Conservation (phyloP, 306 rosid species). For the Trifolium fragiferum region DNA sequence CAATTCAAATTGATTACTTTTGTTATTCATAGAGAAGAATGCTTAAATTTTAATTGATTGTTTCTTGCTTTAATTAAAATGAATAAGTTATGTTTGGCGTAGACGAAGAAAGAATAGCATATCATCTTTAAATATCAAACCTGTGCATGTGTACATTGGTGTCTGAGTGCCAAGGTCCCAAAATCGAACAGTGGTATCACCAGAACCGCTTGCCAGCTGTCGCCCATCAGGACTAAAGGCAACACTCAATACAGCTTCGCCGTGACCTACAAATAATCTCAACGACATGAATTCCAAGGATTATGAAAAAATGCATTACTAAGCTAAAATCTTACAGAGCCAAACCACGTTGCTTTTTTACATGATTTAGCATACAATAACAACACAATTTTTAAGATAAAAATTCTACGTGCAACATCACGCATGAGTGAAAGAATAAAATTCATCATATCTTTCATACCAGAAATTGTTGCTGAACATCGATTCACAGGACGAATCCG, state of each 20-base stretch:
- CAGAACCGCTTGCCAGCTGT: constrained; percentile 95
- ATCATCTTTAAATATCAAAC: constrained; percentile 53
- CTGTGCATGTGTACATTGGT: constrained; percentile 84
- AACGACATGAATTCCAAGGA: constrained; percentile 20
- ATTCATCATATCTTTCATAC: constrained; percentile 45
- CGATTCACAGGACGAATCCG: constrained; percentile 84
- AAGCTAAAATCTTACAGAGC: constrained; percentile 5
- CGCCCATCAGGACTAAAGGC: constrained; percentile 95
- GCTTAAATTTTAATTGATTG: constrained; percentile 10
- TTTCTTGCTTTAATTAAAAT: constrained; percentile 15
- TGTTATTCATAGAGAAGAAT: constrained; percentile 11
- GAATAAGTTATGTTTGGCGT: constrained; percentile 5
- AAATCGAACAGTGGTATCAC: constrained; percentile 86
- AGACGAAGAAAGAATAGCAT: constrained; percentile 27
- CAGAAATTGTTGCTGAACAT: constrained; percentile 93
- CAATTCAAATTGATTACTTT: constrained; percentile 5
- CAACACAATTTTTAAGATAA: not conserved
- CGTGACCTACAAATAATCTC: constrained; percentile 69
- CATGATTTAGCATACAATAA: constrained; percentile 14
- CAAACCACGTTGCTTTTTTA: constrained; percentile 2
- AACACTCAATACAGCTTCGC: constrained; percentile 82
- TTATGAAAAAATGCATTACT: constrained; percentile 9
- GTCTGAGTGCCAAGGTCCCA: constrained; percentile 96
- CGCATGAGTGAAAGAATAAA: not conserved
- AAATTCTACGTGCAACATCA: too few species aligned